Evolutionary conservation across 805 yeast genomes (phyloP).

Genomic region (Kazachstania martiniae): DNA sequence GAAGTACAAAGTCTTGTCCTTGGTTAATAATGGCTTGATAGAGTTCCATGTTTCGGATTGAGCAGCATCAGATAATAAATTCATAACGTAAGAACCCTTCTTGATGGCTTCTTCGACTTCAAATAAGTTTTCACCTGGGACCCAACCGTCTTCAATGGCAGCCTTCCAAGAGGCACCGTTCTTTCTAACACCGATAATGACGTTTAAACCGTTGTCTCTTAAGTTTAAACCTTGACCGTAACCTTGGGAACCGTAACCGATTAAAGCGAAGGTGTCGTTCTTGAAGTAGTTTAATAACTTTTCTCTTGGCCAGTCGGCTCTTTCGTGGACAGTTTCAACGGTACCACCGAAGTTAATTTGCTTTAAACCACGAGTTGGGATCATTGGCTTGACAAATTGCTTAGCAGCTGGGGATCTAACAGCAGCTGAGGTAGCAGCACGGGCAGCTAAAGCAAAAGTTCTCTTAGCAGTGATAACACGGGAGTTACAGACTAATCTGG

Average conservation of each 20-base stretch:
- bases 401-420: constrained; percentile 49
- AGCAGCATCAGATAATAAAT: constrained; percentile 97
- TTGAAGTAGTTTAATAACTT: constrained; percentile 93
- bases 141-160: constrained; percentile 99
- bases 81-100: constrained; percentile 92
- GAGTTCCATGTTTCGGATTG: constrained; percentile 96
- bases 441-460: constrained; percentile 44
- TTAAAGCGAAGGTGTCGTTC: constrained; percentile 92
- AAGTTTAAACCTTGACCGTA: constrained; percentile 99
- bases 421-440: constrained; percentile 33
- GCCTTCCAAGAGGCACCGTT: constrained; percentile 99
- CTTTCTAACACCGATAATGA: constrained; percentile 96
- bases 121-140: constrained; percentile 96
- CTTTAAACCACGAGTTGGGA: constrained; percentile 82
- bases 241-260: constrained; percentile 99
- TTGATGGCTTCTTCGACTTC: constrained; percentile 87
- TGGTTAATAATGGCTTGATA: constrained; percentile 83
- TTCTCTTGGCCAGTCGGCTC: constrained; percentile 99
- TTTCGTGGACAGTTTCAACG: constrained; percentile 92
- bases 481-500: constrained; percentile 32
- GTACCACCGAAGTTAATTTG: constrained; percentile 95
- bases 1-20: constrained; percentile 97
- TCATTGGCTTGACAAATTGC: constrained; percentile 35
- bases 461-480: constrained; percentile 47
- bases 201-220: constrained; percentile 98